Conservation (phyloP, 805 yeast genomes). For the Wickerhamiella azyma region DNA sequence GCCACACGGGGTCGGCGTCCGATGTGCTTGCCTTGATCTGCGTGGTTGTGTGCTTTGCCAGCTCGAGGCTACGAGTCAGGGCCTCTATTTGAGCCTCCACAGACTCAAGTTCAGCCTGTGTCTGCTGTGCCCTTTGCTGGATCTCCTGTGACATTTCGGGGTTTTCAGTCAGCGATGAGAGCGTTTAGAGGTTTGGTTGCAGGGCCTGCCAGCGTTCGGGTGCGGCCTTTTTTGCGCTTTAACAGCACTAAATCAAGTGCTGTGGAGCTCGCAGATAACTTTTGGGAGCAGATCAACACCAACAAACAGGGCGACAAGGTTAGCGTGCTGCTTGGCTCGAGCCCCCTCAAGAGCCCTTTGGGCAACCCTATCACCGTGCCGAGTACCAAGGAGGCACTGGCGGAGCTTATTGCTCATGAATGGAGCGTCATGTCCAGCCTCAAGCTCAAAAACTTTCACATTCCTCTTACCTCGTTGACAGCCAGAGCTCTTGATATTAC, state of each 20-base stretch:
- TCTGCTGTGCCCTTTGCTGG: constrained; percentile 47
- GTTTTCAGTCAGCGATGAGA: background rate
- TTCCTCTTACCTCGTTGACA: constrained; percentile 79
- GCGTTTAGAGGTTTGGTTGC: background rate
- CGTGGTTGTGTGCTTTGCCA: constrained; percentile 42
- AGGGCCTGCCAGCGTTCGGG: background rate
- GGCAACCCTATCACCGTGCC: constrained; percentile 65
- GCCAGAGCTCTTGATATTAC: constrained; percentile 76
- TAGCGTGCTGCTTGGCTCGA: constrained; percentile 53
- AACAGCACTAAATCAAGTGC: background rate
- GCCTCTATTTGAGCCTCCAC: constrained; percentile 40
- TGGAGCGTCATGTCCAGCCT: constrained; percentile 62
- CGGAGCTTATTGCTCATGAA: constrained; percentile 68
- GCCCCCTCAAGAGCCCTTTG: constrained; percentile 70
- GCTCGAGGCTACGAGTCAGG: constrained; percentile 35
- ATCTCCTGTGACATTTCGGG: constrained; percentile 31
- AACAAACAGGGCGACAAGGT: constrained; percentile 24
- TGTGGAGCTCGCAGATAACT: constrained; percentile 30
- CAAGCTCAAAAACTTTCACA: constrained; percentile 56
- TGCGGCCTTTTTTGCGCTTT: background rate
- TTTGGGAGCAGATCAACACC: constrained; percentile 66
- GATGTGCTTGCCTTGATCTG: constrained; percentile 37
- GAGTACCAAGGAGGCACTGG: constrained; percentile 33
- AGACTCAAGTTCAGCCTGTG: constrained; percentile 45
- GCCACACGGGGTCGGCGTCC: constrained; percentile 51